Conservation (phyloP, 2,329 filamentous ascomycete genomes). For the Byssothecium circinans region DNA sequence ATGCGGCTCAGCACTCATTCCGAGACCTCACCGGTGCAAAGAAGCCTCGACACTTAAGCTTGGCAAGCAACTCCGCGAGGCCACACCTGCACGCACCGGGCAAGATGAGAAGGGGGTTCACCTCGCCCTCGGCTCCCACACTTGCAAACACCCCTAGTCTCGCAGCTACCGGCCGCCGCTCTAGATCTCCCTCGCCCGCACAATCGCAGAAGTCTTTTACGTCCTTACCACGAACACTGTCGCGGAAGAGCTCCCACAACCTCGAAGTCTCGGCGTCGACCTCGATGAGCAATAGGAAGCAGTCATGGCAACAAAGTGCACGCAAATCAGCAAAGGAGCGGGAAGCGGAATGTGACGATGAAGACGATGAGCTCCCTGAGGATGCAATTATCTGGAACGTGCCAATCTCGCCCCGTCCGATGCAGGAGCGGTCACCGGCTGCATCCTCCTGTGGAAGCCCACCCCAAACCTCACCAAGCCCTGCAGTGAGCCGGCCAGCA, state of each 20-base stretch:
- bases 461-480: conserved; percentile 27
- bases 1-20: conserved; percentile 30
- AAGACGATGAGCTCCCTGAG: conserved; percentile 74
- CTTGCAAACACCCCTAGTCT: conserved; percentile 33
- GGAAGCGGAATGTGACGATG: conserved; percentile 78
- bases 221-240: conserved; percentile 34
- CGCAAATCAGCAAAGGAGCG: conserved; percentile 71
- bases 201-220: conserved; percentile 25
- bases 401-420: conserved; percentile 67
- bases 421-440: conserved; percentile 43
- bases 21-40: conserved; percentile 42
- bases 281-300: conserved; percentile 44
- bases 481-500: conserved; percentile 15
- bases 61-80: conserved; percentile 40
- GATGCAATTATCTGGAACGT: conserved; percentile 80
- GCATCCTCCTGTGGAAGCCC: conserved; percentile 33
- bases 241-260: conserved; percentile 36
- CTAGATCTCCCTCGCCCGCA: conserved; percentile 42
- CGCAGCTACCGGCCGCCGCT: conserved; percentile 34
- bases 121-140: conserved; percentile 41
- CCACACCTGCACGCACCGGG: conserved; percentile 44
- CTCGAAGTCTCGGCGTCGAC: conserved; percentile 31
- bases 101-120: conserved; percentile 46
- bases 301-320: conserved; percentile 65
- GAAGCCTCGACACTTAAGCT: conserved; percentile 44